Percentiles rank a stretch among this genome's conserved stretches.
phyloP scores from a whole-genome alignment of 495 filamentous ascomycete genomes.

The Talaromyces nanjingensis region DNA sequence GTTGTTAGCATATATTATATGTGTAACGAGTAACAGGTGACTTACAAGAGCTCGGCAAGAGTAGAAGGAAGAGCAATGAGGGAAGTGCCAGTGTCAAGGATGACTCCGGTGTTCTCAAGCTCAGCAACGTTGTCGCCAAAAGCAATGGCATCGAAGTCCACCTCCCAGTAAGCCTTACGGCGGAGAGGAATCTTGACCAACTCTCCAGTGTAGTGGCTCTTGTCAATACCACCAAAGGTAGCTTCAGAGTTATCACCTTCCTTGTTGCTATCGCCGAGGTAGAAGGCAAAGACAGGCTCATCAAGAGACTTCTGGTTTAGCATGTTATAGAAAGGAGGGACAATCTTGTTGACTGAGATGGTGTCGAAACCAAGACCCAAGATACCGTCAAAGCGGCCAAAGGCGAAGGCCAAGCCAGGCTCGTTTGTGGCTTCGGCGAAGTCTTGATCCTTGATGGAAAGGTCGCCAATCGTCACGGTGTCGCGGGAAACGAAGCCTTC shows the following conservation, averaged over 20 bases:
- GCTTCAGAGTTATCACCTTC: conserved; percentile 76
- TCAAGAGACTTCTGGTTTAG: conserved; percentile 82
- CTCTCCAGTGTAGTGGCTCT: conserved; percentile 81
- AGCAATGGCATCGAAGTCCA: conserved; percentile 85
- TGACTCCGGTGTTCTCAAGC: conserved; percentile 88
- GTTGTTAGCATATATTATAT: conserved; percentile 17
- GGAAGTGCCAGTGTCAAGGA: conserved; percentile 97
- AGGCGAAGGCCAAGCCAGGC: conserved; percentile 95
- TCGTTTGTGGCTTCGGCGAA: conserved; percentile 95
- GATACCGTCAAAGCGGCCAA: conserved; percentile 97
- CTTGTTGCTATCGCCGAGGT: conserved; percentile 70
- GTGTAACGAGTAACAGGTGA: conserved; percentile 8
- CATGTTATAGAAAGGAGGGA: conserved; percentile 95
- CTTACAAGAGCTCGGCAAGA: conserved; percentile 85
- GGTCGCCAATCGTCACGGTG: conserved; percentile 75
- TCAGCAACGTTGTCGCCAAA: conserved; percentile 79
- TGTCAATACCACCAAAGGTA: conserved; percentile 85
- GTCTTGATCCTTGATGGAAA: conserved; percentile 77
- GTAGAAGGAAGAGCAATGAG: conserved; percentile 90
- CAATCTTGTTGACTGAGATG: conserved; percentile 92
- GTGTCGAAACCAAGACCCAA: conserved; percentile 90
- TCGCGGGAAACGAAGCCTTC: conserved; percentile 93
- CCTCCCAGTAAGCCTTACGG: conserved; percentile 99
- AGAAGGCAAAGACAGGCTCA: conserved; percentile 93
- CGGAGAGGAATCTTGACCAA: conserved; percentile 88